Percentiles rank a stretch among this genome's conserved stretches.
Evolutionary conservation across 129 eudicot species (phyloP).

Genomic region (Solidago caesia): DNA sequence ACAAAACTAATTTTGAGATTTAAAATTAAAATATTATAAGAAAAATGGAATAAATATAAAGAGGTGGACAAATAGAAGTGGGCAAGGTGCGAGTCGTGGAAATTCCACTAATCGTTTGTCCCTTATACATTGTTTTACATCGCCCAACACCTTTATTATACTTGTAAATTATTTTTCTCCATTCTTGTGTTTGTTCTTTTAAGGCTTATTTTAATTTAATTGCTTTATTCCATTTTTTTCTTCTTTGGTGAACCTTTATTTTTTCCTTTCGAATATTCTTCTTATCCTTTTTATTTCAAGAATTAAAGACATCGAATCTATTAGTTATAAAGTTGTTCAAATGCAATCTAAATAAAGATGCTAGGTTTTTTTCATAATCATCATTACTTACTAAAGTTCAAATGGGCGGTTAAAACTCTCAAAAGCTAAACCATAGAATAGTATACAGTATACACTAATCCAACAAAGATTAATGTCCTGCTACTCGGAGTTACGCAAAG

Average conservation of each 20-base stretch:
- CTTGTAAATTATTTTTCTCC: slow-evolving; percentile 29
- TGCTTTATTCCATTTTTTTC: slow-evolving; percentile 44
- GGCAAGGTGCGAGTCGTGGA: slow-evolving; percentile 41
- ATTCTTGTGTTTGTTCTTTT: slow-evolving; percentile 50
- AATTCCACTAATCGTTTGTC: slow-evolving; percentile 60
- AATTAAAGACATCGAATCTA: slow-evolving; percentile 18
- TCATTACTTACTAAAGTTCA: neutral
- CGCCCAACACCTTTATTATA: slow-evolving; percentile 28
- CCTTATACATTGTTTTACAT: slow-evolving; percentile 33
- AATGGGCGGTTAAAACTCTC: neutral
- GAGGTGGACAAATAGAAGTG: slow-evolving; percentile 50
- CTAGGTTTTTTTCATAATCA: slow-evolving; percentile 8
- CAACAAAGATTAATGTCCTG: too few species aligned
- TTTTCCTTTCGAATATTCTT: slow-evolving; percentile 32
- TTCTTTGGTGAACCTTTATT: slow-evolving; percentile 25
- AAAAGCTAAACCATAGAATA: neutral
- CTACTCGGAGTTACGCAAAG: neutral
- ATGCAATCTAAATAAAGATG: neutral
- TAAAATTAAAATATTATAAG: neutral
- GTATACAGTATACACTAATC: too few species aligned
- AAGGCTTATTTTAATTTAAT: slow-evolving; percentile 24
- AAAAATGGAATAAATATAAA: neutral
- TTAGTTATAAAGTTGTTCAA: slow-evolving; percentile 18
- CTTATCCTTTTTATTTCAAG: slow-evolving; percentile 10
- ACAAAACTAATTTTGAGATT: too few species aligned